Evolutionary conservation across 306 rosid species (phyloP).

Genomic region (Vigna radiata): DNA sequence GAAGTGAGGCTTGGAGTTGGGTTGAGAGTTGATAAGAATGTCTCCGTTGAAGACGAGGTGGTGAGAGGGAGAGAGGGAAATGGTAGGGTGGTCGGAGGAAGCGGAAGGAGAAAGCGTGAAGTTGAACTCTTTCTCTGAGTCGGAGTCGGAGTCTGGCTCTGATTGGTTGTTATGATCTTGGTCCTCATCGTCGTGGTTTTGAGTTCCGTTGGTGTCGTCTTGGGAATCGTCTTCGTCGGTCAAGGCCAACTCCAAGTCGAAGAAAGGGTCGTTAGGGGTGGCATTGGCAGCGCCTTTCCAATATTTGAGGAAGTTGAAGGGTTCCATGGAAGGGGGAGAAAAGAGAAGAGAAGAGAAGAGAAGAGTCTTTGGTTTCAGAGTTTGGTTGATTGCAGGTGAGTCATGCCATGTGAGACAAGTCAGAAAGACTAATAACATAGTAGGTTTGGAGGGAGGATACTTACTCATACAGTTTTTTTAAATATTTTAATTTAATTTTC

Average conservation of each 20-base stretch:
- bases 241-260: constrained; percentile 79
- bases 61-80: constrained; percentile 66
- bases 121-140: constrained; percentile 58
- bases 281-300: constrained; percentile 57
- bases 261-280: constrained; percentile 68
- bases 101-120: constrained; percentile 77
- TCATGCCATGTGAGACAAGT: constrained; percentile 27
- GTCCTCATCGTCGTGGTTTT: neutral
- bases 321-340: constrained; percentile 67
- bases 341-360: neutral
- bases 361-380: constrained; percentile 35
- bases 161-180: neutral
- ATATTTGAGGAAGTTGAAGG: constrained; percentile 84
- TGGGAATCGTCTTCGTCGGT: constrained; percentile 54
- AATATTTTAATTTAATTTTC: too few species aligned
- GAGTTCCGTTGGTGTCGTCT: constrained; percentile 32
- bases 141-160: constrained; percentile 39
- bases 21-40: constrained; percentile 57
- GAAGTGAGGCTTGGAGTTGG: constrained; percentile 65
- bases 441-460: too few species aligned
- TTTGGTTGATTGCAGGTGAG: constrained; percentile 47
- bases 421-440: neutral
- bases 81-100: constrained; percentile 60
- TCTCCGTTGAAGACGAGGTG: constrained; percentile 68
- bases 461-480: too few species aligned